Evolutionary conservation across 108 stramenopile species (phyloP), one percentile per base, ranked within the genome.

Genomic region (Conticribra guillardii): DNA sequence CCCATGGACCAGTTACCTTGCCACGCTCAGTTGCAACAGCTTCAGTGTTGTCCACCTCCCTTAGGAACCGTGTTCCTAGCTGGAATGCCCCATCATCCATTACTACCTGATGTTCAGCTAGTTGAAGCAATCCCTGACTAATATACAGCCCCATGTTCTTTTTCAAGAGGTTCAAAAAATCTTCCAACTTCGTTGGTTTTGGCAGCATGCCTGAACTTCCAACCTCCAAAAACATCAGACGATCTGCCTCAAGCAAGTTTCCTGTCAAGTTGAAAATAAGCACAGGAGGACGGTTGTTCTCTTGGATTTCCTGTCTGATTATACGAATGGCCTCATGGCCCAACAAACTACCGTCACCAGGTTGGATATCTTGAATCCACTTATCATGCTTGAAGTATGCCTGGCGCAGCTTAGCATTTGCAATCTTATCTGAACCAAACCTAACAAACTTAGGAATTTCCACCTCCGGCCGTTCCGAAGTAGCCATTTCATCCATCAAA

Each of bases 251-350:
- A 2, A 79, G 78, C 28, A 79, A 41, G 46, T 79, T 79, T 14
- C 78, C 78, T 23, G 72, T 79, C 21, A 79, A 27, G 55, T 79
- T 79, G 37, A 67, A 79, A 24, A 73, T 67, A 16, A 79, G 27
- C 33, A 68, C 33, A 47, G 71, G 60, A 19, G 72, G 78, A 23
- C 66, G 64, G 19, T 45, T 57, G 17, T 54, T 45, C 26, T 63
- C 65, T 21, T 57, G 51, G 19, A 66, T 24, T 46, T 66, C 66
- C 24, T 59, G 32, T 19, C 65, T 48, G 29, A 79, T 79, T 37
- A 54, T 66, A 22, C 27, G 60, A 50, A 79, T 79, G 29, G 78
- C 72, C 52, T 73, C 72, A 49, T 79, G 78, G 22, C 78, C 78
- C 11, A 54, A 56, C 3, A 67, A 18, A 4, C 19, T 18, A 0